These are phyloP conservation scores for Aspergillus panamensis DNA, from an alignment of 495 filamentous ascomycete species.

Conservation along the genomic window DNA sequence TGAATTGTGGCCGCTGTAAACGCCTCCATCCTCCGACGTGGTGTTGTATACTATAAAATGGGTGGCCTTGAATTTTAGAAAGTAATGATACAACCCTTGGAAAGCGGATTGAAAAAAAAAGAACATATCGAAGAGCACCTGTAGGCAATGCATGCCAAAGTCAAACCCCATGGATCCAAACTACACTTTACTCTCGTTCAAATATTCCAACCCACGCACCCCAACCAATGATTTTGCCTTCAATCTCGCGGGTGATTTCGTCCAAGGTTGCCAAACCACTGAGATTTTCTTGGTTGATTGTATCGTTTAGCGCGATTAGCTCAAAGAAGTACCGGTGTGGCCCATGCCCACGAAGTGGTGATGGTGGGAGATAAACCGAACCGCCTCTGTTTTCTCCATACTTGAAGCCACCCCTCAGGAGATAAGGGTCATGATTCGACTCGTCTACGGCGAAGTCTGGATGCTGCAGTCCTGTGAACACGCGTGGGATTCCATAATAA, in stretches of 20 bases:
- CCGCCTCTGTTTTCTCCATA: conserved; percentile 41
- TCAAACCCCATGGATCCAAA: not conserved
- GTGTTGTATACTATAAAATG: no score
- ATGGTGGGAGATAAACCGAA: conserved; percentile 38
- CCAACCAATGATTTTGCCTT: conserved; percentile 50
- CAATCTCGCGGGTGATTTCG: conserved; percentile 36
- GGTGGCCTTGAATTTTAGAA: no score
- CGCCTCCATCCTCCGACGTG: no score
- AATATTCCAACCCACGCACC: conserved; percentile 50
- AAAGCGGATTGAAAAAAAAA: no score
- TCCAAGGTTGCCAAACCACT: conserved; percentile 33
- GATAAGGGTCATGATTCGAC: conserved; percentile 18
- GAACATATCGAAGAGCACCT: no score
- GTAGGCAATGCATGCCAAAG: not conserved
- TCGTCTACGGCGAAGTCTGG: conserved; percentile 34
- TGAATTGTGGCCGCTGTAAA: no score
- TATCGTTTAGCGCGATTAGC: conserved; percentile 43
- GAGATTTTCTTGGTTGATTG: conserved; percentile 32
- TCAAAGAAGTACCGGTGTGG: conserved; percentile 51
- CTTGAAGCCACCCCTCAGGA: conserved; percentile 44
- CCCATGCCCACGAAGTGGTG: conserved; percentile 44
- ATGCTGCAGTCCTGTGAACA: conserved; percentile 32
- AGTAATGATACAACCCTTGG: no score
- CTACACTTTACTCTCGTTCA: conserved; percentile 36
- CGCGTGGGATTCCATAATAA: conserved; percentile 42